Evolutionary conservation across 768 basidiomycete genomes (phyloP).

Genomic region (Lepiota brunneoincarnata): DNA sequence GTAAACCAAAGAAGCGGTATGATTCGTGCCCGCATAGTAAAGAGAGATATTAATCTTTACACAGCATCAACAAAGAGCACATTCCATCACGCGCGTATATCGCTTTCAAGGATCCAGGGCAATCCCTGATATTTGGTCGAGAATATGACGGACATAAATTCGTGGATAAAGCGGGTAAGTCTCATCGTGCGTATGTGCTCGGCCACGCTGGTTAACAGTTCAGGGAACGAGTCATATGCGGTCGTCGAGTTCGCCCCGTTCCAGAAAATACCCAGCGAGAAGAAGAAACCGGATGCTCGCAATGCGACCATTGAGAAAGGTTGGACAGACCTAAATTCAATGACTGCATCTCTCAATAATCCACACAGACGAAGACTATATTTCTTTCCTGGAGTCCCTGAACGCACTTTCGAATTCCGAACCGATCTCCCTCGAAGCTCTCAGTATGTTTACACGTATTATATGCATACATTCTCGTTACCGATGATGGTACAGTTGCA

Average conservation of each 20-base stretch:
- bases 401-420: conserved; percentile 49
- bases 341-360: not conserved
- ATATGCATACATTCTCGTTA: not conserved
- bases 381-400: conserved; percentile 77
- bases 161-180: conserved; percentile 84
- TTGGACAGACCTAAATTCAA: conserved; percentile 24
- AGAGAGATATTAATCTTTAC: conserved; percentile 9
- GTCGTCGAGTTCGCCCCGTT: conserved; percentile 94
- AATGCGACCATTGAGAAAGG: conserved; percentile 91
- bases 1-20: conserved; percentile 71
- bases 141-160: conserved; percentile 93
- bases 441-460: conserved; percentile 41
- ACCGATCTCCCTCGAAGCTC: conserved; percentile 58
- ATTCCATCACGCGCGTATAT: conserved; percentile 89
- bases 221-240: conserved; percentile 86
- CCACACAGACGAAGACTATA: conserved; percentile 71
- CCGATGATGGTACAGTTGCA: conserved; percentile 45
- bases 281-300: conserved; percentile 73
- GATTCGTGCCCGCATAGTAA: conserved; percentile 16
- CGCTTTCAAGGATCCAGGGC: conserved; percentile 76
- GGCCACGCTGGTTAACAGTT: not conserved
- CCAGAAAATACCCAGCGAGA: conserved; percentile 78
- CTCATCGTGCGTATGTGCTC: not conserved
- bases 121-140: conserved; percentile 68
- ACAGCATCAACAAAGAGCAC: conserved; percentile 80